Base-by-base conservation (phyloP, 83 land plant genomes). In the Picea mariana region DNA sequence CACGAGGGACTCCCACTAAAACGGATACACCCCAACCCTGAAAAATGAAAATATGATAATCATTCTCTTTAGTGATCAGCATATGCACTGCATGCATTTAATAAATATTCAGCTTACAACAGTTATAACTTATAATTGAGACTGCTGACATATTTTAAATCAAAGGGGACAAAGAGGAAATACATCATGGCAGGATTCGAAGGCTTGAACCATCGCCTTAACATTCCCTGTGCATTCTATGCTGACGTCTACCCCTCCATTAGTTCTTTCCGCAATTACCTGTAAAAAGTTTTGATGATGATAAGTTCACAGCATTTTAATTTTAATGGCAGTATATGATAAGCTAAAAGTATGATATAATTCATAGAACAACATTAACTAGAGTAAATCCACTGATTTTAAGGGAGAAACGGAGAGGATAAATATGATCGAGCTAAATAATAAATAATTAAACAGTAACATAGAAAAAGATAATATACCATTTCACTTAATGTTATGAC, bases 21-120 rank as follows among this genome's bases (percentile, higher is more conserved):
- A 87, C 88, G n/a, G 89, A 49, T 9, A 67, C 78, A 13, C 89
- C 89, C 88, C 89, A 88, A 49, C 89, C 89, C 88, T 88, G 77
- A 23, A 21, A 58, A 86, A 69, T 0, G 83, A 55, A 20, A 82
- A 67, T 24, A 24, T 18, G 31, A 47, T 47, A 44, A 75, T 81
- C 42, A 83, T 77, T 67, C 6, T 78, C 59, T 8, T 23, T 6
- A 1, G 3, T 23, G 20, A 44, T 15, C 23, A 59, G 65, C 6
- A 75, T 11, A 75, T 75, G 77, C 12, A 12, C 3, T 55, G n/a
- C n/a, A n/a, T n/a, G n/a, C 12, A 13, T 3, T 55, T 55, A 55
- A 12, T 15, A 9, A 9, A 3, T 4, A 47, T 1, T 67, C 13
- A 18, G 4, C 12, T 55, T 55, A 2, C 12, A 55, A 3, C 12